Evolutionary conservation across 768 basidiomycete genomes (phyloP), one percentile per base, ranked within the genome.

Genomic region (Leccinum uliginosum): DNA sequence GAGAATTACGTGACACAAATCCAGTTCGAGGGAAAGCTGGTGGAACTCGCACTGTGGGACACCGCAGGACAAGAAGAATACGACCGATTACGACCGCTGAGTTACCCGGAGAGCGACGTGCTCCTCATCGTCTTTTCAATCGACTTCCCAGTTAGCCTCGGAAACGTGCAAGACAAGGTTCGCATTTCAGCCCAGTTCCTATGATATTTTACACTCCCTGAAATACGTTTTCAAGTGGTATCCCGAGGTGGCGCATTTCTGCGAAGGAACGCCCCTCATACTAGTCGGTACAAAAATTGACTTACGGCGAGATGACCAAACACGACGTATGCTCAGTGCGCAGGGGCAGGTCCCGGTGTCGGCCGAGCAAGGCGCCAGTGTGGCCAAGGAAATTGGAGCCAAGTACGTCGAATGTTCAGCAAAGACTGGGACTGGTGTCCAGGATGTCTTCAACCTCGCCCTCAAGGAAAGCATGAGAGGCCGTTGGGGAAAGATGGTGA

Each of bases 41-140:
- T 99, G 59, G 93, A 97, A 67, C 82, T 99, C 44, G 96, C 97
- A n/a, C 79, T 99, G 17, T 99, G 96, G 93, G 94, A 98, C 74
- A 98, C 94, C 1, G 94, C 94, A 1, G 94, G 94, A 26, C 94
- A 97, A 71, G 94, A 98, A 74, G 94, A 98, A 75, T 98, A 97
- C 73, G 93, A 95, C 71, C 82, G 90, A 60, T 80, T 94, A 55
- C 81, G 91, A 62, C 90, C 91, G 19, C 78, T 93, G 60, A 89
- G 87, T 70, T 93, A 93, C 64, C 90, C 91, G 19, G 91, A 93
- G 72, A 89, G 86, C 78, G 83, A 92, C 67, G 90, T 93, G 57
- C 92, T 96, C 65, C 87, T 96, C 64, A 91, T 96, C 64, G 93
- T 95, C 27, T 97, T 96, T 77, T 93, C 91, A 11, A 78, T 95